Evolutionary conservation across 345 rosid genomes (phyloP), one percentile per base, ranked within the genome.

Genomic region (Eucalyptus caleyi): DNA sequence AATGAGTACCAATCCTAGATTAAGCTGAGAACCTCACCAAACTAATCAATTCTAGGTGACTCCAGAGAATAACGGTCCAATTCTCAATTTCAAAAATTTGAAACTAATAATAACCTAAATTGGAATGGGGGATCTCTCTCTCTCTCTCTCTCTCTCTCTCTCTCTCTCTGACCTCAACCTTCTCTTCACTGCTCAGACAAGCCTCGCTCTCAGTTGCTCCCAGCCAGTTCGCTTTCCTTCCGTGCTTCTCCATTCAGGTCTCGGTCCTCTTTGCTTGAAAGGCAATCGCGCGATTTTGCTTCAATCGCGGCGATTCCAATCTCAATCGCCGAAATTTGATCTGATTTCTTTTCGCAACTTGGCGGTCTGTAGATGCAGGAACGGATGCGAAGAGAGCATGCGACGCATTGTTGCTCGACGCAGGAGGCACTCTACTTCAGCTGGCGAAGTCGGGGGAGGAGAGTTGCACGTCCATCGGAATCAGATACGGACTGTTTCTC

Each of bases 341-440:
- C 8, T n/a, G 87, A n/a, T 32, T 16, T 32, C 1, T n/a, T 0
- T 11, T 27, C 10, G 44, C 8, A 13, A 37, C 16, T 89, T 3
- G 0, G 14, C 44, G 21, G 0, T 69, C 0, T 18, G 19, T 13
- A 24, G 24, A 26, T 87, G 90, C 89, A 82, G 94, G 83, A 77
- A 77, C 87, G 87, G 91, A 90, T 62, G 89, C 90, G 6, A 91
- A 87, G 91, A 94, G 91, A 92, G 95, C 96, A 10, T 95, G 93
- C 89, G 97, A 94, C 90, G 98, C 93, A 42, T 90, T 93, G 88
- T 89, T 95, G 91, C 90, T 97, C 94, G 98, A 97, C 88, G 98
- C 97, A 42, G 99, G 97, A 54, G 99, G 98, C 37, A 96, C 98
- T 44, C 98, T 97, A 88, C 89, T 96, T 93, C 99, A 95, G 81